Base-by-base conservation (phyloP, 768 basidiomycete species). In the Hygrocybe coccinea region DNA sequence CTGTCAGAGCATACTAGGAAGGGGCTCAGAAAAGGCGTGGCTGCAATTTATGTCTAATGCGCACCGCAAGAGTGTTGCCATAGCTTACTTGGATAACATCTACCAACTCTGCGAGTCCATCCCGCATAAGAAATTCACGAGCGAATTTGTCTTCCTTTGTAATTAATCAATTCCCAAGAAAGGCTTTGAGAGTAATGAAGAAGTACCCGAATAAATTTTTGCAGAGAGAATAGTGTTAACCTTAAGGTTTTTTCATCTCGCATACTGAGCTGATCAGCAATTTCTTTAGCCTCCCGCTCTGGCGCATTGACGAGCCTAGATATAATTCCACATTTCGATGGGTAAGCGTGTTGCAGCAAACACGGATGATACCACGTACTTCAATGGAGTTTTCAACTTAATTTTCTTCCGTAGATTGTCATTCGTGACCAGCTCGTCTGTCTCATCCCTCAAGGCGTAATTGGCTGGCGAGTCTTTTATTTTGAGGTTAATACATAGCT, bases 381-480 rank as follows among this genome's bases (percentile, higher is more conserved):
- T 91, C 54, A 94, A 74, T 64, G 87, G 84, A 47, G 78, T 81
- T 68, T 89, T 92, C 38, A 78, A 77, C 70, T 81, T 87, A 60
- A 94, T 89, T 74, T 87, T 89, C 72, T 81, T 84, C 65, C 84
- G 79, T 64, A 97, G 67, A 65, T 94, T 95, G 60, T 92, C 90
- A 63, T 89, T 87, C 24, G 91, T 94, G 15, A 97, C 86, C 46
- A 95, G 70, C 60, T 89, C 89, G 57, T 89, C 88, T 14, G 78
- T 81, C 61, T 91, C 88, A 66, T 94, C 91, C 62, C 92, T 79
- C 56, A 95, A 69, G 1, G 91, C 87, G 65, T 82, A 93, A 59
- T 87, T 73, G 1, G 79, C 77, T 1, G 89, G 79, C 0, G 87
- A 78, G 37, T 89, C 89, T 56, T 82, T 82, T 56, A 92, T 83